A percentile compares a stretch with the other conserved stretches of the same genome.
These are phyloP conservation scores for Hypoxylon cercidicola DNA, from an alignment of 495 filamentous ascomycete genomes.

Conservation along the genomic window DNA sequence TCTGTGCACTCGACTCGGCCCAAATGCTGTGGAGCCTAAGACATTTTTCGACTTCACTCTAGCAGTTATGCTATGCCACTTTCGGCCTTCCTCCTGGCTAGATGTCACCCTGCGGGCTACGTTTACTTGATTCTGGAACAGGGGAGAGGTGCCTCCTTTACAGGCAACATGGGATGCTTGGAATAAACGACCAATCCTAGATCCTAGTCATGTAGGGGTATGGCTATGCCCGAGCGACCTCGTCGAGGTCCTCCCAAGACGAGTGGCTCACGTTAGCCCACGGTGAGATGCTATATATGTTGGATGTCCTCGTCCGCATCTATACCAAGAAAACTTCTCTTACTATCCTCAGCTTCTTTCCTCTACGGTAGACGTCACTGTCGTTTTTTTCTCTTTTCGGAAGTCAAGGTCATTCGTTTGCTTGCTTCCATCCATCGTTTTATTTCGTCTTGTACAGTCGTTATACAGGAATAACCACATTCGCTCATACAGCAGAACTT, in stretches of 20 bases:
- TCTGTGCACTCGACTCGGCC: slow-evolving; percentile 38
- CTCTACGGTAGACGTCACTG: slow-evolving; percentile 42
- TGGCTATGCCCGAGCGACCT: slow-evolving; percentile 30
- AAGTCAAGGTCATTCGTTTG: slow-evolving; percentile 68
- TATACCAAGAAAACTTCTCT: slow-evolving; percentile 36
- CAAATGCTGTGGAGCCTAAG: slow-evolving; percentile 30
- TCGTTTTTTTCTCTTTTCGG: slow-evolving; percentile 45
- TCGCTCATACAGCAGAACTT: slow-evolving; percentile 47
- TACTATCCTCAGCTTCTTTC: slow-evolving; percentile 50
- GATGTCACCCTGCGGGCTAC: slow-evolving; percentile 21
- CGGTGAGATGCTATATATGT: slow-evolving; percentile 46
- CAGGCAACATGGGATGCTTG: slow-evolving; percentile 32
- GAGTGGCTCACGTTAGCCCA: slow-evolving; percentile 34
- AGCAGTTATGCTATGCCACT: slow-evolving; percentile 29
- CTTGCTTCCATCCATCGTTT: slow-evolving; percentile 57
- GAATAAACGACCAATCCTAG: slow-evolving; percentile 38
- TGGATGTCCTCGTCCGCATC: slow-evolving; percentile 32
- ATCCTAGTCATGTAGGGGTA: slow-evolving; percentile 28
- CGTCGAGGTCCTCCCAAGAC: slow-evolving; percentile 27
- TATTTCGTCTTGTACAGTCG: slow-evolving; percentile 40
- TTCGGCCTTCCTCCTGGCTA: slow-evolving; percentile 34
- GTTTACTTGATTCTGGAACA: slow-evolving; percentile 40
- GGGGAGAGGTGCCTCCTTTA: slow-evolving; percentile 29
- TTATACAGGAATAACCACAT: slow-evolving; percentile 42
- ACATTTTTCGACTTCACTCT: slow-evolving; percentile 36